Conservation (phyloP, 2,329 filamentous ascomycete species). For the Fusarium proliferatum region DNA sequence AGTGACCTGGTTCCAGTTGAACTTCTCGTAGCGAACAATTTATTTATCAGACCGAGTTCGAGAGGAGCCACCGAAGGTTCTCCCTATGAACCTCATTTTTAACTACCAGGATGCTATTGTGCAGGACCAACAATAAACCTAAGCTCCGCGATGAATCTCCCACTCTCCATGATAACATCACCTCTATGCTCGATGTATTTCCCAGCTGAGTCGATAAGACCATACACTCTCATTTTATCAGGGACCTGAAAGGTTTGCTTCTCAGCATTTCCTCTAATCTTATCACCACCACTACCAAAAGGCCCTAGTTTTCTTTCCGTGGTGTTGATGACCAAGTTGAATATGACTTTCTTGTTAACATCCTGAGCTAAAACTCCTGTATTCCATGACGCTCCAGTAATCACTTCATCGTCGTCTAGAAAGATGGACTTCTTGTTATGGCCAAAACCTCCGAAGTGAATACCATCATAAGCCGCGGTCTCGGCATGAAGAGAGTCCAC, state of each 20-base stretch:
- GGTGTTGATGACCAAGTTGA: not conserved
- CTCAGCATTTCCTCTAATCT: fast-evolving
- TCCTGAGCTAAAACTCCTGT: not conserved
- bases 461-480: not conserved
- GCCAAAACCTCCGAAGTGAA: not conserved
- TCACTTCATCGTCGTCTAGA: not conserved
- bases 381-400: not conserved
- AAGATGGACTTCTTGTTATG: not conserved
- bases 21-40: too few species aligned
- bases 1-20: too few species aligned
- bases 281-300: not conserved
- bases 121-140: not conserved
- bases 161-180: not conserved
- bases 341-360: not conserved
- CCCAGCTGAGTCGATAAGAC: not conserved
- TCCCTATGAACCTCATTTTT: too few species aligned
- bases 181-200: not conserved
- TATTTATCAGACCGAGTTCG: too few species aligned
- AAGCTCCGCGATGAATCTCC: not conserved
- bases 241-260: not conserved
- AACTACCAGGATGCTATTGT: fast-evolving
- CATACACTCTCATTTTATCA: not conserved
- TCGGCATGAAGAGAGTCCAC: not conserved
- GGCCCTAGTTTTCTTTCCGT: not conserved
- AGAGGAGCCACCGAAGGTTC: too few species aligned